Evolutionary conservation across 139 green algal species (phyloP).

Genomic region (Auxenochlorella pyrenoidosa): DNA sequence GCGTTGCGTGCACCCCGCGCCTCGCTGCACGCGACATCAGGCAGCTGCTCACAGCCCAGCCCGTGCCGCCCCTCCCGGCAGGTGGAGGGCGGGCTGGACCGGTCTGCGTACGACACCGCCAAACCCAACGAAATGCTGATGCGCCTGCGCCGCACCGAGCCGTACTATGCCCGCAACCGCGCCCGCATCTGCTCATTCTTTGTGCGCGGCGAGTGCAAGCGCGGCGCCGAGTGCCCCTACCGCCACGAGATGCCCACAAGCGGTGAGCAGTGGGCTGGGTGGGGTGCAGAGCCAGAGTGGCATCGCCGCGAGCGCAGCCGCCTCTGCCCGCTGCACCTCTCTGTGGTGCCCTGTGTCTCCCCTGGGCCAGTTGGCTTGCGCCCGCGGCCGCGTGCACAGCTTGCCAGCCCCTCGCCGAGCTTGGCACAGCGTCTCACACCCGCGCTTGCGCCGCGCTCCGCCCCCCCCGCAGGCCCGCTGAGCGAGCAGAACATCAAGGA

Average conservation of each 20-base stretch:
- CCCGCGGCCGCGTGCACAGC: too few species aligned
- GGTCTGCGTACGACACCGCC: conserved; percentile 8
- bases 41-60: neutral
- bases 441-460: neutral
- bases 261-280: conserved; percentile 39
- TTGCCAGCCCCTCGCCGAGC: too few species aligned
- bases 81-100: conserved; percentile 45
- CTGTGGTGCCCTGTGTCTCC: too few species aligned
- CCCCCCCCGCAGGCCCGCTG: conserved; percentile 54
- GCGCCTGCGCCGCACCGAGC: conserved; percentile 87
- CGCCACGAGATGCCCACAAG: conserved; percentile 85
- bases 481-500: conserved; percentile 95
- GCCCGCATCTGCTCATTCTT: conserved; percentile 97
- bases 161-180: conserved; percentile 98
- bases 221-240: conserved; percentile 97
- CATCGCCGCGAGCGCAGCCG: too few species aligned
- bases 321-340: too few species aligned
- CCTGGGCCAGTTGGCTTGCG: neutral
- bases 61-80: neutral
- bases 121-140: conserved; percentile 82
- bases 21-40: neutral
- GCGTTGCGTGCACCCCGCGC: too few species aligned
- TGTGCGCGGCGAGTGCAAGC: conserved; percentile 91
- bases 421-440: too few species aligned
- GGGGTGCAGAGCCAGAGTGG: neutral